Conservation (phyloP, 371 early-diverging fungal species). For the Mucor mucedo region DNA sequence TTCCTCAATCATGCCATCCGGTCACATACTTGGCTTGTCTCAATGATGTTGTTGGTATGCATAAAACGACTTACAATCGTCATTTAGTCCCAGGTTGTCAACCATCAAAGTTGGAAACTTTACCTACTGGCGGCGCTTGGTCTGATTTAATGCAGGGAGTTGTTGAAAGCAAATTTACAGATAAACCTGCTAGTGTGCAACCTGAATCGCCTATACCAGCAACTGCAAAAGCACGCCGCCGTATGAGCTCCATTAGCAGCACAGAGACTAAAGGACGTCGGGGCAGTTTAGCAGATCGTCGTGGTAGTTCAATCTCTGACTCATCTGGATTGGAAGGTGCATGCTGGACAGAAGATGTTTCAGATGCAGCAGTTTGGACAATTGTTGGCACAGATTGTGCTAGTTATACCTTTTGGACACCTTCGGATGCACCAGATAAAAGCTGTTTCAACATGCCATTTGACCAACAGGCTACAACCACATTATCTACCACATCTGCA, state of each 20-base stretch:
- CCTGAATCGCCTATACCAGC: background rate
- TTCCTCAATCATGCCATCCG: conserved; percentile 46
- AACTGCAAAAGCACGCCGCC: conserved; percentile 13
- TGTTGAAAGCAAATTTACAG: background rate
- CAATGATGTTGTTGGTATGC: conserved; percentile 77
- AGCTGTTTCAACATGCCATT: conserved; percentile 19
- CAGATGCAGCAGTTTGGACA: conserved; percentile 88
- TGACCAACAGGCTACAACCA: conserved; percentile 8
- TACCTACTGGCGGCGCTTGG: background rate
- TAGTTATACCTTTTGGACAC: conserved; percentile 75
- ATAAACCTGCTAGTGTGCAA: background rate
- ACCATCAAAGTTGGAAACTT: background rate
- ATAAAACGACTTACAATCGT: conserved; percentile 65
- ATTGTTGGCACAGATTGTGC: conserved; percentile 86
- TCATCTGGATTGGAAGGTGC: conserved; percentile 44
- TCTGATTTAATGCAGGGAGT: conserved; percentile 10
- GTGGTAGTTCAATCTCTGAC: conserved; percentile 19
- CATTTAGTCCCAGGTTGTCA: conserved; percentile 23
- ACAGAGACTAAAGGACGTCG: conserved; percentile 22
- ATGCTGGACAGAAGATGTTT: conserved; percentile 84
- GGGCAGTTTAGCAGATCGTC: conserved; percentile 23
- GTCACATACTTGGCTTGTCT: conserved; percentile 76
- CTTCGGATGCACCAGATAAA: conserved; percentile 28
- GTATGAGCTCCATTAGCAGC: conserved; percentile 25
- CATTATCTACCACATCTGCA: conserved; percentile 16